These are phyloP conservation scores for Rugosomyces carneus DNA, from an alignment of 1,284 basidiomycete species.

Conservation along the genomic window DNA sequence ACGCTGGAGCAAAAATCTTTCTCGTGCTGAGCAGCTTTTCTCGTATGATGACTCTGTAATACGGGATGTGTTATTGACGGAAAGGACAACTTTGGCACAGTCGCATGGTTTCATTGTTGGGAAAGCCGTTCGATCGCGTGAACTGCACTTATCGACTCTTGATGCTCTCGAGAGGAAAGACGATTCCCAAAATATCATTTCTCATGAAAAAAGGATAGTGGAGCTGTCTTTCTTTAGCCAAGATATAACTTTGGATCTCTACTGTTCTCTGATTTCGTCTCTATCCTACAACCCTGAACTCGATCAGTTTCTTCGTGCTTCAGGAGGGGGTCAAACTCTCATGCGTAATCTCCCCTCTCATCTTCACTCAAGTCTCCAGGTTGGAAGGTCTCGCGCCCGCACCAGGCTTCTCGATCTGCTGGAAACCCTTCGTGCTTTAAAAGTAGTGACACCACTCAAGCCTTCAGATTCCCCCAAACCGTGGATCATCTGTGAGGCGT, in stretches of 20 bases:
- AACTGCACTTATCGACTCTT: slow-evolving; percentile 54
- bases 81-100: slow-evolving; percentile 61
- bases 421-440: slow-evolving; percentile 46
- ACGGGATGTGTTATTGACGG: slow-evolving; percentile 54
- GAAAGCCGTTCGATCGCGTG: slow-evolving; percentile 53
- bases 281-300: slow-evolving; percentile 48
- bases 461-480: slow-evolving; percentile 35
- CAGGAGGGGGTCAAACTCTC: slow-evolving; percentile 39
- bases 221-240: slow-evolving; percentile 49
- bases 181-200: slow-evolving; percentile 42
- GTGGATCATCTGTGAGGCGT: slow-evolving; percentile 36
- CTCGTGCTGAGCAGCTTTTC: slow-evolving; percentile 44
- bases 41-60: slow-evolving; percentile 45
- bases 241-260: slow-evolving; percentile 53
- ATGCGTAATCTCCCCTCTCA: slow-evolving; percentile 45
- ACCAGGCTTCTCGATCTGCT: slow-evolving; percentile 56
- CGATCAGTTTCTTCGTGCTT: slow-evolving; percentile 36
- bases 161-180: slow-evolving; percentile 37
- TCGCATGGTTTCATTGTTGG: slow-evolving; percentile 64
- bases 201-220: slow-evolving; percentile 47
- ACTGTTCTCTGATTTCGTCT: slow-evolving; percentile 57
- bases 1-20: slow-evolving; percentile 37
- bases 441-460: slow-evolving; percentile 50
- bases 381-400: slow-evolving; percentile 50
- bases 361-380: slow-evolving; percentile 44